Evolutionary conservation across 768 basidiomycete species (phyloP).

Genomic region (Amanita pseudoporphyria): DNA sequence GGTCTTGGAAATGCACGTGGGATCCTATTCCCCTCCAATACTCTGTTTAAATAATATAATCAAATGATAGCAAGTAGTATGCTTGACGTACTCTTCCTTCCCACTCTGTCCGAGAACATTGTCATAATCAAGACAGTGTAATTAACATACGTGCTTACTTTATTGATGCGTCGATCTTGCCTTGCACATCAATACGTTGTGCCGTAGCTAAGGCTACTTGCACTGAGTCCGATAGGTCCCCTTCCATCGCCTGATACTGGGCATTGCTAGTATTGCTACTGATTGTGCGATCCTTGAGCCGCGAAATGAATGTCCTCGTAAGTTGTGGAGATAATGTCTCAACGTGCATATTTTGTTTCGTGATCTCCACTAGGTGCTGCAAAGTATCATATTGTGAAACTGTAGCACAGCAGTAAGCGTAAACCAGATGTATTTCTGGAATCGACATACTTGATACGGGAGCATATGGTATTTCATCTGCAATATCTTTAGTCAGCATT

Average conservation of each 20-base stretch:
- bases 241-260: background rate
- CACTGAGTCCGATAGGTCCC: background rate
- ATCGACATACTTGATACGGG: background rate
- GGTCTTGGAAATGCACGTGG: background rate
- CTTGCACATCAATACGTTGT: background rate
- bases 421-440: no score
- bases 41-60: background rate
- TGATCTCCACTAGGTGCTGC: background rate
- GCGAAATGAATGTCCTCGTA: no score
- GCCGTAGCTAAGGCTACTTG: background rate
- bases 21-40: background rate
- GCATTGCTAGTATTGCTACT: background rate
- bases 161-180: background rate
- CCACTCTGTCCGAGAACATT: background rate
- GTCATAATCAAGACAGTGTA: background rate
- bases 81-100: no score
- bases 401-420: background rate
- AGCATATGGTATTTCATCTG: background rate
- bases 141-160: background rate
- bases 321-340: no score
- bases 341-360: background rate
- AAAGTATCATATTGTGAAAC: background rate
- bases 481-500: background rate
- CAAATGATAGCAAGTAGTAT: background rate
- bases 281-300: no score